A percentile compares a stretch with the other conserved stretches of the same genome.
These are phyloP conservation scores for Pseudisothecium myosuroides DNA, from an alignment of 225 moss, liverwort and hornwort species.

Conservation along the genomic window DNA sequence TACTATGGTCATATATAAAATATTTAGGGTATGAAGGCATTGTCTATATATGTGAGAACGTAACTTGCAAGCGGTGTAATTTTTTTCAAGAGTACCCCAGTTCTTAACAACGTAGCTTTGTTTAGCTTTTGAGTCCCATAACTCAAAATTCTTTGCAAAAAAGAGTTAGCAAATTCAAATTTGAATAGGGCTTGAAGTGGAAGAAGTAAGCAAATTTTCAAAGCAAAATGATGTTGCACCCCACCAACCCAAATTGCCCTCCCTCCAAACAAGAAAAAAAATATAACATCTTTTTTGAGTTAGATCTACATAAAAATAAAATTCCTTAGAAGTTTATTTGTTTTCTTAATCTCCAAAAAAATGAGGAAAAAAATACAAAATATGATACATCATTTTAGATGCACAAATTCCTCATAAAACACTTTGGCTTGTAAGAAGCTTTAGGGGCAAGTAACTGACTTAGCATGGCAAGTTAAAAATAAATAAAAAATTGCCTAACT, in stretches of 20 bases:
- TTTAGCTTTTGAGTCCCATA: neutral
- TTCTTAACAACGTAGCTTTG: neutral
- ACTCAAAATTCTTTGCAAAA: neutral
- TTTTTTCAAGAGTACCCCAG: accelerated
- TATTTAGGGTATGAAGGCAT: accelerated
- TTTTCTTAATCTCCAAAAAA: neutral
- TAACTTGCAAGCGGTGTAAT: accelerated
- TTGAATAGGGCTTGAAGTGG: neutral
- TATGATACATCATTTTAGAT: neutral
- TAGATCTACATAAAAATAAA: neutral
- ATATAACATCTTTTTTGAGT: accelerated
- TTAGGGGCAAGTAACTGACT: neutral
- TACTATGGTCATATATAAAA: accelerated
- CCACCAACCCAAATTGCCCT: neutral
- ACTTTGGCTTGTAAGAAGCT: neutral
- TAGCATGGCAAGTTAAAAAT: too few species aligned
- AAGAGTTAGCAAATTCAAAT: too few species aligned
- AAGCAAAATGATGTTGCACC: neutral
- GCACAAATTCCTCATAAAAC: neutral
- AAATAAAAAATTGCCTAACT: too few species aligned
- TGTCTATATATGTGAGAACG: accelerated
- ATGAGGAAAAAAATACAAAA: accelerated
- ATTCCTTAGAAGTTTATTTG: neutral
- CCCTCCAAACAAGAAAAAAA: accelerated
- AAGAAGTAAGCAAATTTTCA: neutral